These are phyloP conservation scores for Pseudoperonospora humuli DNA, from an alignment of 352 stramenopile genomes.

Conservation along the genomic window DNA sequence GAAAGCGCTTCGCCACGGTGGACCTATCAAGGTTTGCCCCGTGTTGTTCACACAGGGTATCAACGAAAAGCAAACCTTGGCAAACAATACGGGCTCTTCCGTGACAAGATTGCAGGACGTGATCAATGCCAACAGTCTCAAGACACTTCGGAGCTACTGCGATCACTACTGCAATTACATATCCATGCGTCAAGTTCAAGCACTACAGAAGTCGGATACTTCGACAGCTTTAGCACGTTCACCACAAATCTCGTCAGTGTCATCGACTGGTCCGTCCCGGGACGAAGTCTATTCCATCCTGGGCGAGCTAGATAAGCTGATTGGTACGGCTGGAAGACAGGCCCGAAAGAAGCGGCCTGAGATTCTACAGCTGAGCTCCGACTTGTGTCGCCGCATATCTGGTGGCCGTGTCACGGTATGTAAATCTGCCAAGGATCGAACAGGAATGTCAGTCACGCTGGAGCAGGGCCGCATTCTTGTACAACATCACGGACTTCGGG, in stretches of 20 bases:
- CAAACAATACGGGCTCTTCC: conserved; percentile 82
- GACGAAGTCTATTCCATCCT: conserved; percentile 54
- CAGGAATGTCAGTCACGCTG: conserved; percentile 95
- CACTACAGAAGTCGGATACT: conserved; percentile 16
- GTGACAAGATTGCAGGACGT: conserved; percentile 71
- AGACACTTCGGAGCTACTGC: conserved; percentile 55
- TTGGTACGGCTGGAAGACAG: conserved; percentile 51
- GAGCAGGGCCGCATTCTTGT: conserved; percentile 88
- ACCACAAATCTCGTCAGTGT: conserved; percentile 1
- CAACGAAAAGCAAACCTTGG: conserved; percentile 90
- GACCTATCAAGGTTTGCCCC: conserved; percentile 57
- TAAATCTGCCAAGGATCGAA: conserved; percentile 97
- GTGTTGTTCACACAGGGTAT: conserved; percentile 87
- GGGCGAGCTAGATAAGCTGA: conserved; percentile 58
- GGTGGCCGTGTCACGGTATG: conserved; percentile 92
- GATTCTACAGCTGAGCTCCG: conserved; percentile 79
- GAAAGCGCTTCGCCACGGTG: conserved; percentile 41
- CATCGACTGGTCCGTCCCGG: conserved; percentile 20
- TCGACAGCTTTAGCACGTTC: conserved; percentile 6
- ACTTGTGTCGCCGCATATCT: conserved; percentile 72
- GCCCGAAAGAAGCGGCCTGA: conserved; percentile 77
- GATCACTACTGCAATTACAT: conserved; percentile 75
- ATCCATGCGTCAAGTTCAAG: conserved; percentile 31
- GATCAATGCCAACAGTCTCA: conserved; percentile 76
- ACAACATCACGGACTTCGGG: conserved; percentile 61